Conservation (phyloP, 2,329 filamentous ascomycete species). For the Xylariaceae sp. region DNA sequence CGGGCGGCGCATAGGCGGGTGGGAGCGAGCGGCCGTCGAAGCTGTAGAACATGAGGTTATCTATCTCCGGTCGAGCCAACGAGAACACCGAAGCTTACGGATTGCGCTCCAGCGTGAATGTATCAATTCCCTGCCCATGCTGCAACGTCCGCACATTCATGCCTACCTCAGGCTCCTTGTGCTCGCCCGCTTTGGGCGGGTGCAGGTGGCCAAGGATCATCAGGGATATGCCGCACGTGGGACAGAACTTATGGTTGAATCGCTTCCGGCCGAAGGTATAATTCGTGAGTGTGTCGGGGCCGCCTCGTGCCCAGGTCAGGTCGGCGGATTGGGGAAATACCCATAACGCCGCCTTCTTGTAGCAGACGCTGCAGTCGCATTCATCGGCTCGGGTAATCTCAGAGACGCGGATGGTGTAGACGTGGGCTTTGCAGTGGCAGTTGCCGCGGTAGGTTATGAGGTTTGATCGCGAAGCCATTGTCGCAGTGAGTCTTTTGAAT, state of each 20-base stretch:
- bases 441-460: conserved; percentile 46
- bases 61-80: no score
- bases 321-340: neutral
- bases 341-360: neutral
- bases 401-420: conserved; percentile 46
- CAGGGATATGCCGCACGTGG: conserved; percentile 43
- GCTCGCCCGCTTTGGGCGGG: conserved; percentile 22
- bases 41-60: conserved; percentile 11
- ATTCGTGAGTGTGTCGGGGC: neutral
- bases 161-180: conserved; percentile 25
- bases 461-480: neutral
- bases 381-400: conserved; percentile 51
- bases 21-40: conserved; percentile 33
- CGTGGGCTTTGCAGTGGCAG: conserved; percentile 51
- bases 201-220: conserved; percentile 22
- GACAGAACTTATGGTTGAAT: conserved; percentile 47
- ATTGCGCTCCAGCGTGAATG: conserved; percentile 33
- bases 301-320: neutral
- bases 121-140: conserved; percentile 34
- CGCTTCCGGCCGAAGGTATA: conserved; percentile 25
- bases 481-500: no score
- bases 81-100: conserved; percentile 29
- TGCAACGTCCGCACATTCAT: conserved; percentile 45
- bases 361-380: conserved; percentile 62
- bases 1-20: conserved; percentile 29